Evolutionary conservation across 805 yeast genomes (phyloP), one percentile per base, ranked within the genome.

Genomic region (Metschnikowia hibisci): DNA sequence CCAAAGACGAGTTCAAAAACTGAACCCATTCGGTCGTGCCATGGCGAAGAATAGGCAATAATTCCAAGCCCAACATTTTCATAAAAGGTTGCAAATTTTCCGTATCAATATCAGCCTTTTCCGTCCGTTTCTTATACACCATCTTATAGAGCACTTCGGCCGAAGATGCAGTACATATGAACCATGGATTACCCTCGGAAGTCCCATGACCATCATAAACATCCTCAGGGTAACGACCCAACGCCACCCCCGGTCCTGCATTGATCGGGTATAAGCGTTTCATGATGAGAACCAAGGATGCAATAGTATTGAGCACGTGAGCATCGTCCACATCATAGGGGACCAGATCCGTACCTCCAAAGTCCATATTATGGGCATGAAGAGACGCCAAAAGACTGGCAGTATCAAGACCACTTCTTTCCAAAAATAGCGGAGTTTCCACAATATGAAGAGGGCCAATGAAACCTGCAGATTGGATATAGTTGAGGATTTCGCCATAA

Each of bases 181-280:
- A 88, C 98, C 97, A 90, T 5, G 98, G 97, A 56, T 90, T 89
- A 3, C 96, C 97, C 54, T 82, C 87, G 26, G 82, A 71, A 0
- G 76, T 68, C 0, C 80, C 81, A 46, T 70, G 66, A 0, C 96
- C 96, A 60, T 90, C 83, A 62, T 90, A 90, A 8, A 83, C 61
- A 63, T 90, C 98, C 57, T 90, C 98, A 0, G 97, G 96, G 57
- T 90, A 90, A 57, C 98, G 74, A 3, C 98, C 98, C 41, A 90
- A 63, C 0, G 84, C 96, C 39, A 82, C 81, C 3, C 84, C 85
- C 13, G 49, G 63, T 31, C 67, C 56, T 2, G 70, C 68, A 63
- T 91, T 91, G 31, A 91, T 76, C 4, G 96, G 95, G 57, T 84
- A 90, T 42, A 93, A 66, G 31, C 68, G 61, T 50, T 76, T 78